Conservation (phyloP, 2,329 filamentous ascomycete species). For the Knoxdaviesia proteae region DNA sequence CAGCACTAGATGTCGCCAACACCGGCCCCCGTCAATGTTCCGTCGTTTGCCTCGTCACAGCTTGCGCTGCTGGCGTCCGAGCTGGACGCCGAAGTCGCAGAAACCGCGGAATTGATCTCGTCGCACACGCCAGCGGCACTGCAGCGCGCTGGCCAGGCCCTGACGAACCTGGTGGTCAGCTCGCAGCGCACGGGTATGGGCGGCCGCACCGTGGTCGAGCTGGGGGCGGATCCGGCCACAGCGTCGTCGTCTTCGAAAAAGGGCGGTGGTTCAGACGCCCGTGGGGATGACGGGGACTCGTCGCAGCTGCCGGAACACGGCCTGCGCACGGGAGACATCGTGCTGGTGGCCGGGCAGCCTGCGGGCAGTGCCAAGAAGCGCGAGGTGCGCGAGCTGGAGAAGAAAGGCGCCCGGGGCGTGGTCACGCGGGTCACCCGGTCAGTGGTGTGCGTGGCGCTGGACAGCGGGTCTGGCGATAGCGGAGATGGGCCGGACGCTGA, state of each 20-base stretch:
- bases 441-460: slow-evolving; percentile 44
- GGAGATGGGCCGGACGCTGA: slow-evolving; percentile 31
- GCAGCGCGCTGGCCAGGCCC: slow-evolving; percentile 56
- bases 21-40: slow-evolving; percentile 13
- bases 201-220: slow-evolving; percentile 74
- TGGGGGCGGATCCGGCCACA: slow-evolving; percentile 52
- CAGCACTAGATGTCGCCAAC: not conserved
- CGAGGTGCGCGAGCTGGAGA: slow-evolving; percentile 50
- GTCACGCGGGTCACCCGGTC: slow-evolving; percentile 41
- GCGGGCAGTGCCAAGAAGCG: slow-evolving; percentile 51
- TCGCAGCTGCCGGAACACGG: slow-evolving; percentile 53
- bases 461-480: slow-evolving; percentile 11
- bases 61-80: slow-evolving; percentile 50
- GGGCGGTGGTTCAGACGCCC: slow-evolving; percentile 4
- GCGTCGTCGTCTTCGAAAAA: slow-evolving; percentile 13
- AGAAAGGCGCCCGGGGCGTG: slow-evolving; percentile 47
- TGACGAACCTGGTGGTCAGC: slow-evolving; percentile 53
- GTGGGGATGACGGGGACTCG: slow-evolving; percentile 3
- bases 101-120: slow-evolving; percentile 46
- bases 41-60: slow-evolving; percentile 50
- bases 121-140: slow-evolving; percentile 47
- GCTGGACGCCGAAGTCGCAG: slow-evolving; percentile 49
- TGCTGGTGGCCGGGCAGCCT: slow-evolving; percentile 55
- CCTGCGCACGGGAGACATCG: slow-evolving; percentile 57
- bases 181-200: slow-evolving; percentile 75